phyloP scores from a whole-genome alignment of 2,329 filamentous ascomycete genomes.

The Parascedosporium putredinis region DNA sequence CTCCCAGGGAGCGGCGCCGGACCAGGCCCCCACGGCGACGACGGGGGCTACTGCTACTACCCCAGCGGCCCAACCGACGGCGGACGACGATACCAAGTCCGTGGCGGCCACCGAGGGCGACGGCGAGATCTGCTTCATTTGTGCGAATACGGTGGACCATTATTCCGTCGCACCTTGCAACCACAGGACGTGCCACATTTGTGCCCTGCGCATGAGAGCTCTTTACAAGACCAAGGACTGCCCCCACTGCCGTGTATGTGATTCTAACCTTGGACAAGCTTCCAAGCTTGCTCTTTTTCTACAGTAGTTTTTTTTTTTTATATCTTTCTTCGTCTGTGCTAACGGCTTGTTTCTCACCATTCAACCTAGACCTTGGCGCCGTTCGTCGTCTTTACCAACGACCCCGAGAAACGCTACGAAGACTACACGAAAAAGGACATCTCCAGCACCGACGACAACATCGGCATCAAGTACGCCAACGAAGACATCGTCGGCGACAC shows the following conservation, averaged over 20 bases:
- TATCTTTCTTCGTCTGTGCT: background rate
- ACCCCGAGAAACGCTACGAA: constrained; percentile 69
- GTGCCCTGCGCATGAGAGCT: constrained; percentile 78
- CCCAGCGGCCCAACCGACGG: constrained; percentile 8
- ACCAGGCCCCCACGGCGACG: background rate
- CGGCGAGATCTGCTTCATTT: constrained; percentile 92
- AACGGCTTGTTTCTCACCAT: constrained; percentile 13
- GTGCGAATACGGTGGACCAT: constrained; percentile 80
- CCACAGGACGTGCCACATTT: constrained; percentile 94
- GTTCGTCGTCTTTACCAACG: constrained; percentile 87
- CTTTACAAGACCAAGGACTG: constrained; percentile 95
- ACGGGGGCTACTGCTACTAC: constrained; percentile 3
- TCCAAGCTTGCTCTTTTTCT: too few species aligned
- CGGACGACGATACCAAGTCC: constrained; percentile 9
- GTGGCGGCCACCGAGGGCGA: constrained; percentile 39
- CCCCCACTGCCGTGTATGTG: constrained; percentile 79
- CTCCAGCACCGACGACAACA: constrained; percentile 66
- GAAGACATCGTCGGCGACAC: constrained; percentile 88
- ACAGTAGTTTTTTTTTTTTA: background rate
- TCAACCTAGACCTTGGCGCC: constrained; percentile 48
- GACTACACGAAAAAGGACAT: constrained; percentile 70
- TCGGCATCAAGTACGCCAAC: constrained; percentile 86
- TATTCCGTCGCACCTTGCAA: constrained; percentile 88
- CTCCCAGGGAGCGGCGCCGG: background rate
- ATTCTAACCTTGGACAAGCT: too few species aligned